phyloP scores from a whole-genome alignment of 345 rosid genomes.

The Populus pruinosa region DNA sequence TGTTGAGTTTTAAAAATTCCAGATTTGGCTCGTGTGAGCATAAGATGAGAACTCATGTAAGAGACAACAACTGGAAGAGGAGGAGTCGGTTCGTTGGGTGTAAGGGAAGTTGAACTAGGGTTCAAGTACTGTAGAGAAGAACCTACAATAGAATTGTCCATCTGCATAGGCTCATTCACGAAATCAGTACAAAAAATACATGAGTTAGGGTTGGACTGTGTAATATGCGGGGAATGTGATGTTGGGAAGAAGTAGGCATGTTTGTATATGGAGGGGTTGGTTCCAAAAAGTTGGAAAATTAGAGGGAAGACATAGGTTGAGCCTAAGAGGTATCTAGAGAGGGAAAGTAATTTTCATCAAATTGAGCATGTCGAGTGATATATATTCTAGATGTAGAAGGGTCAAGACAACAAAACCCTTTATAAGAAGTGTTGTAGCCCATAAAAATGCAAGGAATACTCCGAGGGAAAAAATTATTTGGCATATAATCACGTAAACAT shows the following conservation, averaged over 20 bases:
- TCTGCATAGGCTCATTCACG: slow-evolving; percentile 2
- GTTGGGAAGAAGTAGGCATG: not conserved
- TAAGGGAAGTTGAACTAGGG: not conserved
- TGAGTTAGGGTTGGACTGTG: no score
- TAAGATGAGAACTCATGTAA: not conserved
- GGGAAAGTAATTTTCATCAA: slow-evolving; percentile 9
- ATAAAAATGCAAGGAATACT: not conserved
- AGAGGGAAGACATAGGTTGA: not conserved
- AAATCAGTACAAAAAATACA: not conserved
- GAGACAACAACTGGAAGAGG: not conserved
- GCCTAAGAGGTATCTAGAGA: not conserved
- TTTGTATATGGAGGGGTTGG: not conserved
- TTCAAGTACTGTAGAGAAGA: not conserved
- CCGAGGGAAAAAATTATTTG: not conserved
- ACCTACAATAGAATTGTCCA: slow-evolving; percentile 6
- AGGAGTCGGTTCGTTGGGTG: not conserved
- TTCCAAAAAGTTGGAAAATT: not conserved
- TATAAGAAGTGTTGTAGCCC: not conserved
- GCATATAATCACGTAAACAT: not conserved
- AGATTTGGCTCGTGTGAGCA: slow-evolving; percentile 4
- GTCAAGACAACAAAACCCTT: not conserved
- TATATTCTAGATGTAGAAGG: not conserved
- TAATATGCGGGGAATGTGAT: not conserved
- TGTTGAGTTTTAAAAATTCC: slow-evolving; percentile 9
- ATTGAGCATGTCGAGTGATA: slow-evolving; percentile 1